Base-by-base conservation (phyloP, 306 rosid species). In the Pyrus bretschneideri region DNA sequence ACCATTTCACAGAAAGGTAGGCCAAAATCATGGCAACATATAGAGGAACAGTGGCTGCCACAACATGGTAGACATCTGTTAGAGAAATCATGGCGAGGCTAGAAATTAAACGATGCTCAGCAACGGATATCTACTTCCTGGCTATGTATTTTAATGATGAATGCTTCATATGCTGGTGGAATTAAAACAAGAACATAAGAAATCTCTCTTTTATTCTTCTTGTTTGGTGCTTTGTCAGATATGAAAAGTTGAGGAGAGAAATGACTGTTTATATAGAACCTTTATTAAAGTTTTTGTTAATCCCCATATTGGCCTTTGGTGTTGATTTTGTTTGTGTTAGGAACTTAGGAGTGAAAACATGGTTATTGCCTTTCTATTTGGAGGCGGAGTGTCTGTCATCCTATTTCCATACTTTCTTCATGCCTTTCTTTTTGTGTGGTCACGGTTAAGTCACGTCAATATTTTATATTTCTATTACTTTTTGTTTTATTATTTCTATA, bases 11-110 rank as follows among this genome's bases (percentile, higher is more conserved):
- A 13, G 97, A 95, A 70, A 88, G 71, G 79, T 86, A 95, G 51
- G 99, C 99, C 76, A 95, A 79, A 17, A 88, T 72, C 97, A 95
- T 90, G 75, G 97, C 89, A 9, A 89, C 90, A 67, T 92, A 95
- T 69, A 95, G 71, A 64, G 99, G 97, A 58, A 92, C 88, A 60
- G 96, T 95, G 76, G 99, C 96, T 79, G 86, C 79, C 42, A 92
- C 86, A 29, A 95, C 96, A 84, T 91, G 93, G 64, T 89, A 91
- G 42, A 85, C 91, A 84, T 95, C 97, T 11, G 66, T 60, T 64
- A 81, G 70, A 71, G 97, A 87, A 84, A 92, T 88, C 99, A 95
- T 92, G 89, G 66, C 84, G 67, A 70, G 45, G 12, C 23, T 46
- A 42, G 12, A 42, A 42, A 9, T 42, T 42, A 42, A 42, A 42